Evolutionary conservation across 768 basidiomycete genomes (phyloP), one percentile per base, ranked within the genome.

Genomic region (Boletus pseudo-olivaceus): DNA sequence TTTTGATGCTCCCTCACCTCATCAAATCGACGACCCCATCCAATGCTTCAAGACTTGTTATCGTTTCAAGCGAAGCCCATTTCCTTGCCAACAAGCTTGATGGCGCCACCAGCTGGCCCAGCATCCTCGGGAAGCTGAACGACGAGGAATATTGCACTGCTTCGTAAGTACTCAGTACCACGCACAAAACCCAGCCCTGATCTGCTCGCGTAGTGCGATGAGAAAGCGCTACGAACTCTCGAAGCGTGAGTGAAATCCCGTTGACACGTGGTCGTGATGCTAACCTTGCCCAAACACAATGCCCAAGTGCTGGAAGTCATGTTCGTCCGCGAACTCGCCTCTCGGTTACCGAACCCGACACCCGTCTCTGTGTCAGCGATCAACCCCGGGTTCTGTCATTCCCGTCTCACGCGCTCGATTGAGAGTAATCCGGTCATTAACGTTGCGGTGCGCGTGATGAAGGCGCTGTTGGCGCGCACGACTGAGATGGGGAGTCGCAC

Each of bases 361-460:
- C 64, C 70, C 1, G 55, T 76, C 32, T 60, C 69, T 4, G 61
- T 73, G 43, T 64, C 64, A 10, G 62, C 67, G 35, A 60, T 70
- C 47, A 65, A 71, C 45, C 75, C 76, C 2, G 74, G 75, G 5
- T 67, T 72, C 44, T 73, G 73, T 35, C 42, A 64, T 46, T 75
- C 74, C 17, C 57, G 62, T 26, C 62, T 76, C 44, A 47, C 56
- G 1, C 64, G 69, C 33, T 47, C 60, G 17, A 14, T 56, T 7
- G 61, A 63, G 20, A 51, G 49, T 4, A 57, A 59, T 32, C 33
- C 49, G 17, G 5, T 53, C 19, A 4, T 56, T 0, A 40, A 49
- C 8, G 0, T 55, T 20, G 12, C 15, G 3, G 4, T 65, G n/a
- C 43, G 33, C 15, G 23, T 49, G 23, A 33, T 44, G 20, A 67